Percentiles rank a stretch among this genome's conserved stretches.
Evolutionary conservation across 225 moss, liverwort and hornwort genomes (phyloP).

Genomic region (Antitrichia curtipendula): DNA sequence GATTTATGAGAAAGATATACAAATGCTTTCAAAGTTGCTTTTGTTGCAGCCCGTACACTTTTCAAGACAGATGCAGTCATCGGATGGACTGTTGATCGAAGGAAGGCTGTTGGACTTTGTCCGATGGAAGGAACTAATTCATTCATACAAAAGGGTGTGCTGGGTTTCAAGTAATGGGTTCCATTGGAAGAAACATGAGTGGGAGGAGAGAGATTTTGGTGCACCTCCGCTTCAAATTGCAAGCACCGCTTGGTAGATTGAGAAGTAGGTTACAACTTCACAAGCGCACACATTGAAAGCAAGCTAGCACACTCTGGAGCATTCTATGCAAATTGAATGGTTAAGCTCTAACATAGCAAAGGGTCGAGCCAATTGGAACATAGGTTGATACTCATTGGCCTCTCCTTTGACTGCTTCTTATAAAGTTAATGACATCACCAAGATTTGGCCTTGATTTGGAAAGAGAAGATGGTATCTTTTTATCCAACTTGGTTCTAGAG

Average conservation of each 20-base stretch:
- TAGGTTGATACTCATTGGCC: neutral
- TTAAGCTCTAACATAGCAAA: fast-evolving
- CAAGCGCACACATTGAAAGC: neutral
- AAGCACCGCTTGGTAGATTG: no score
- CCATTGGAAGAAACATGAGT: neutral
- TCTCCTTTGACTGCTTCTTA: no score
- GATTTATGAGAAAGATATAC: neutral
- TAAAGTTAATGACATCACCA: neutral
- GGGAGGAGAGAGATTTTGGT: neutral
- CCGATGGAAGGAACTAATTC: neutral
- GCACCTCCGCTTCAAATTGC: neutral
- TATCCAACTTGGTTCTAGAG: neutral
- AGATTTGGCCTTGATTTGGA: neutral
- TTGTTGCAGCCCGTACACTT: neutral
- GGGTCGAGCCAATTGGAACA: neutral
- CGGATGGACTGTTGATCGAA: no score
- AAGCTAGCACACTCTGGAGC: neutral
- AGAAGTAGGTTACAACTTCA: fast-evolving
- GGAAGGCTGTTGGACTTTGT: neutral
- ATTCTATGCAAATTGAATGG: neutral
- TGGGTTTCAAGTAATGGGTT: no score
- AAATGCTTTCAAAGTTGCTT: neutral
- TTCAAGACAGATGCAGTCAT: neutral
- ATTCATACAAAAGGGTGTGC: neutral
- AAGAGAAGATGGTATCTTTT: neutral